phyloP scores from a whole-genome alignment of 2,329 filamentous ascomycete genomes.

The Aureobasidium sp. region DNA sequence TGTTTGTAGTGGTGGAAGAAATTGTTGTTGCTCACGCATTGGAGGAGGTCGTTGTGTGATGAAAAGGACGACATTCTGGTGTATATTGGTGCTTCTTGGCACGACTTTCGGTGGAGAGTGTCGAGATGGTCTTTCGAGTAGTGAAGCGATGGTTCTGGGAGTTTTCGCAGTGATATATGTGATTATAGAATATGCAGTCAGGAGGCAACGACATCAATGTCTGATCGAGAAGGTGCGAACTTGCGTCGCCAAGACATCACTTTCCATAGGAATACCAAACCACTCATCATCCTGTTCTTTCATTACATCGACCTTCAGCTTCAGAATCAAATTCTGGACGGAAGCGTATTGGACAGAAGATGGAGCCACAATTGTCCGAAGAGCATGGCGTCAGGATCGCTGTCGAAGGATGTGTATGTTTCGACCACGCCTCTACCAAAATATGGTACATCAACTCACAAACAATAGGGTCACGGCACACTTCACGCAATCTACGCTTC shows the following conservation, averaged over 20 bases:
- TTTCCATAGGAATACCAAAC: not conserved
- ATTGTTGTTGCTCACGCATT: slow-evolving; percentile 4
- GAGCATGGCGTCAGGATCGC: slow-evolving; percentile 62
- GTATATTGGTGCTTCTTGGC: not conserved
- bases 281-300: not conserved
- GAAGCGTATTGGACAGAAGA: not conserved
- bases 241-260: slow-evolving; percentile 5
- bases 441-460: slow-evolving; percentile 21
- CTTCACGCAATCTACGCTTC: slow-evolving; percentile 87
- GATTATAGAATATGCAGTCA: too few species aligned
- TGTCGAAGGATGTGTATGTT: slow-evolving; percentile 74
- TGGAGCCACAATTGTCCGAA: slow-evolving; percentile 6
- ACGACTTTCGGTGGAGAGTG: not conserved
- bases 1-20: slow-evolving; percentile 6
- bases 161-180: not conserved
- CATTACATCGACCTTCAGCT: not conserved
- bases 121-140: not conserved
- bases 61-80: not conserved
- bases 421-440: slow-evolving; percentile 6
- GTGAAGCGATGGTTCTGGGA: not conserved
- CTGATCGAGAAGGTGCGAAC: not conserved
- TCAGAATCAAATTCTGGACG: not conserved
- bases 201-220: not conserved
- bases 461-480: slow-evolving; percentile 72
- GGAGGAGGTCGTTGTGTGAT: slow-evolving; percentile 1